Conservation (phyloP, 2,329 filamentous ascomycete genomes). For the Epichloe coenophiala region DNA sequence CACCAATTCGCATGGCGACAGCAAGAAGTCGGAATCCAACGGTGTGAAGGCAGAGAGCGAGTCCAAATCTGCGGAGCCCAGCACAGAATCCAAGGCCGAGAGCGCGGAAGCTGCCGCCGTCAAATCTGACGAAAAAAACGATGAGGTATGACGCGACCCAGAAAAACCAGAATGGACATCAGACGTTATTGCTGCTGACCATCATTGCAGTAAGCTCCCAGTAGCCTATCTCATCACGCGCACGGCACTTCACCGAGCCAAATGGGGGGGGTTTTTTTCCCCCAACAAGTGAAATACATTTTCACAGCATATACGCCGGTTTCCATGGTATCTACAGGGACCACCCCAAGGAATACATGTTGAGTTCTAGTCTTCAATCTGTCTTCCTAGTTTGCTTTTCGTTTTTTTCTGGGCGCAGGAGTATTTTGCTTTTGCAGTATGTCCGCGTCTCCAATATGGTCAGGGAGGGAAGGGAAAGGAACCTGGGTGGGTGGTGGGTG, state of each 20-base stretch:
- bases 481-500: background rate
- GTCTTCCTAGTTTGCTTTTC: background rate
- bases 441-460: background rate
- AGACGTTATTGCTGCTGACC: background rate
- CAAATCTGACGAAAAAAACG: conserved; percentile 9
- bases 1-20: conserved; percentile 1
- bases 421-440: background rate
- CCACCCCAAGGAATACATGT: background rate
- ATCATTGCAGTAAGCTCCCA: background rate
- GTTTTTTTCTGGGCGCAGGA: background rate
- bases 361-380: background rate
- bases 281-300: background rate
- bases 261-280: background rate
- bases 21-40: conserved; percentile 19
- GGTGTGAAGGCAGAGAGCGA: conserved; percentile 23
- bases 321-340: background rate
- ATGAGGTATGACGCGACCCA: conserved; percentile 18
- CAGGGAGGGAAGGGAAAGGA: background rate
- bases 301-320: background rate
- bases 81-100: conserved; percentile 5
- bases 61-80: conserved; percentile 5
- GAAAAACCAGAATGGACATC: background rate
- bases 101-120: conserved; percentile 7
- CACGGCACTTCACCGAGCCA: background rate
- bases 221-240: too few species aligned